These are phyloP conservation scores for Jaapia argillacea DNA, from an alignment of 768 basidiomycete genomes.

Conservation along the genomic window DNA sequence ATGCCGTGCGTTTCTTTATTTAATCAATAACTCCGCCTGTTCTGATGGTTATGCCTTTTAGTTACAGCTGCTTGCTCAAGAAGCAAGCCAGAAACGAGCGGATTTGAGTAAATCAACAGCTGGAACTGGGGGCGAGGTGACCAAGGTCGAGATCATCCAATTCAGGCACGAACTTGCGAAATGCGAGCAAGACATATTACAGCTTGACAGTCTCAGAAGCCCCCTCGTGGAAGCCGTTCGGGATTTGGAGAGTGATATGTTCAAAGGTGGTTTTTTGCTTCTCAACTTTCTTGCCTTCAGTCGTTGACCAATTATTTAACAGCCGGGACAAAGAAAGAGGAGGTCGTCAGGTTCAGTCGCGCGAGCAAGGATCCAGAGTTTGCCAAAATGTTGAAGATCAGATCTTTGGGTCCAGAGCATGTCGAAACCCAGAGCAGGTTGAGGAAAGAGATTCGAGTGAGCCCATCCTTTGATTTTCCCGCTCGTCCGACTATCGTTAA, in stretches of 20 bases:
- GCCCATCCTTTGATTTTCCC: slow-evolving; percentile 12
- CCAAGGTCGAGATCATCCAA: slow-evolving; percentile 37
- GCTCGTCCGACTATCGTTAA: slow-evolving; percentile 5
- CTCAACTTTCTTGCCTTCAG: background rate
- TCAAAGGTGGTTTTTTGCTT: slow-evolving; percentile 42
- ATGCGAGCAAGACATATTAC: slow-evolving; percentile 40
- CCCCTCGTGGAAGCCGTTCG: slow-evolving; percentile 33
- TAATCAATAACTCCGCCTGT: slow-evolving; percentile 1
- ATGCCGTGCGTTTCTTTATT: slow-evolving; percentile 36
- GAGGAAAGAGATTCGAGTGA: slow-evolving; percentile 60
- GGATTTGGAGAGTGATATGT: slow-evolving; percentile 52
- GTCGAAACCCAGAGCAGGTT: slow-evolving; percentile 73
- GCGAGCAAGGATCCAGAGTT: slow-evolving; percentile 76
- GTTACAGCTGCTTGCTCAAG: slow-evolving; percentile 1
- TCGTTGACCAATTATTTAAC: slow-evolving; percentile 5
- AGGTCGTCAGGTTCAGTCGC: slow-evolving; percentile 68
- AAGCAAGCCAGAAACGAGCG: background rate
- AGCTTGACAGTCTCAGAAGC: slow-evolving; percentile 25
- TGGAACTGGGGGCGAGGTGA: slow-evolving; percentile 35
- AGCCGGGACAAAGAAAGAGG: slow-evolving; percentile 80
- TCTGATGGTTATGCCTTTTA: background rate
- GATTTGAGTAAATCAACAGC: background rate
- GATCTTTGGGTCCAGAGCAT: slow-evolving; percentile 64
- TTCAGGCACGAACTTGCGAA: slow-evolving; percentile 40
- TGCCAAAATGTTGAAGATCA: slow-evolving; percentile 31